Base-by-base conservation (phyloP, 345 rosid species). In the Anacardium occidentale region DNA sequence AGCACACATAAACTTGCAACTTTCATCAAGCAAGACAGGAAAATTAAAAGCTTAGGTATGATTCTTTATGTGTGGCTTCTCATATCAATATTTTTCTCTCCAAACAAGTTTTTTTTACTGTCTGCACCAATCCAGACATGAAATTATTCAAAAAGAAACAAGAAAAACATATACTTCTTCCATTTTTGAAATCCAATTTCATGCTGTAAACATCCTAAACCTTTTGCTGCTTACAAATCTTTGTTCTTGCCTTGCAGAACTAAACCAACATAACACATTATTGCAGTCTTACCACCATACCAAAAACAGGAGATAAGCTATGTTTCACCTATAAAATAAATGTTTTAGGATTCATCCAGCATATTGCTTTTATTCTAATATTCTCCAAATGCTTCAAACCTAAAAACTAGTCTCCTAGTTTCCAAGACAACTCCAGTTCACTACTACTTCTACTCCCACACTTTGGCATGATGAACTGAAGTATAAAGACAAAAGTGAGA, bases 381-480 rank as follows among this genome's bases (percentile, higher is more conserved):
- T 25, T 26, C 57, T 20, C 26, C 10, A 0, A 22, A 37, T 59
- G 45, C 29, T 70, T 70, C 66, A 3, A 8, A 45, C 7, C 21
- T 3, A n/a, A 14, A 53, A 29, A 13, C 4, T 15, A 20, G 29
- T 53, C 25, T 37, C 61, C 62, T 4, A 26, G 52, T 42, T 52
- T 55, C 40, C 32, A 69, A 42, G 51, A 70, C 66, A 58, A 56
- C 37, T 24, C 42, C 47, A 32, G 25, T 64, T 57, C 59, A 71
- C 51, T 53, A 58, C 55, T 65, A 7, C 51, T 13, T 29, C 17
- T 54, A 18, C 22, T 71, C 48, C 20, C 64, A 13, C 52, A 50
- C 20, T 25, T n/a, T 65, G 26, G 26, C 68, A 57, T 10, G 21
- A 62, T 60, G 60, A 68, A 68, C 67, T 25, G 15, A 47, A 25